Evolutionary conservation across 2,329 filamentous ascomycete genomes (phyloP).

Genomic region (Aspergillus sp.): DNA sequence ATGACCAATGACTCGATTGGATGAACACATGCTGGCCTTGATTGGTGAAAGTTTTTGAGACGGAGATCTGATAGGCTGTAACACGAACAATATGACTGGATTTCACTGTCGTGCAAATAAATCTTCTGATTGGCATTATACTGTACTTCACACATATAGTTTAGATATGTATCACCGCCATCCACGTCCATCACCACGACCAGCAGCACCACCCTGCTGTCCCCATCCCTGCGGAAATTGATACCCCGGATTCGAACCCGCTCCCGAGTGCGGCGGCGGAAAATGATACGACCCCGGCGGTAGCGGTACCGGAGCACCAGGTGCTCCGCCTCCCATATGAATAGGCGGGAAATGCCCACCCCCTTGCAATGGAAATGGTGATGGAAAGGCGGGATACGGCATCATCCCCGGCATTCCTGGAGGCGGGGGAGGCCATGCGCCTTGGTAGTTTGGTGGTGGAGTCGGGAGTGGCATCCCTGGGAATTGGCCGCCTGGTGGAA

Average conservation of each 20-base stretch:
- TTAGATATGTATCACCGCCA: conserved; percentile 8
- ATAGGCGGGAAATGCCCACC: conserved; percentile 16
- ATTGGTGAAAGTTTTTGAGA: no score
- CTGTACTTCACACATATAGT: no score
- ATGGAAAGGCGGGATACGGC: conserved; percentile 17
- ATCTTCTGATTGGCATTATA: no score
- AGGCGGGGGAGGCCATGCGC: conserved; percentile 31
- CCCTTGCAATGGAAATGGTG: conserved; percentile 16
- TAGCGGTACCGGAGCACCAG: conserved; percentile 12
- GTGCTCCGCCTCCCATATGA: conserved; percentile 9
- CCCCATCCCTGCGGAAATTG: conserved; percentile 8
- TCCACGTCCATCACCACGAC: conserved; percentile 8
- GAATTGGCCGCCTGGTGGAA: conserved; percentile 7
- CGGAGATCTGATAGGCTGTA: no score
- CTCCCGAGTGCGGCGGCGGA: conserved; percentile 23
- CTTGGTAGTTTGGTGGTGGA: conserved; percentile 28
- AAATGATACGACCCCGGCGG: conserved; percentile 27
- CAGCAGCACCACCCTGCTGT: conserved; percentile 1
- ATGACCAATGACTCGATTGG: no score
- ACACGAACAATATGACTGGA: no score
- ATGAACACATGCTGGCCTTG: no score
- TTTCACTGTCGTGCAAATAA: no score
- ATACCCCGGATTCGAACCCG: conserved; percentile 13
- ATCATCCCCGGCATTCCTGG: conserved; percentile 11
- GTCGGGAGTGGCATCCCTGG: conserved; percentile 21